Evolutionary conservation across 345 rosid species (phyloP), one percentile per base, ranked within the genome.

Genomic region (Reutealis trisperma): DNA sequence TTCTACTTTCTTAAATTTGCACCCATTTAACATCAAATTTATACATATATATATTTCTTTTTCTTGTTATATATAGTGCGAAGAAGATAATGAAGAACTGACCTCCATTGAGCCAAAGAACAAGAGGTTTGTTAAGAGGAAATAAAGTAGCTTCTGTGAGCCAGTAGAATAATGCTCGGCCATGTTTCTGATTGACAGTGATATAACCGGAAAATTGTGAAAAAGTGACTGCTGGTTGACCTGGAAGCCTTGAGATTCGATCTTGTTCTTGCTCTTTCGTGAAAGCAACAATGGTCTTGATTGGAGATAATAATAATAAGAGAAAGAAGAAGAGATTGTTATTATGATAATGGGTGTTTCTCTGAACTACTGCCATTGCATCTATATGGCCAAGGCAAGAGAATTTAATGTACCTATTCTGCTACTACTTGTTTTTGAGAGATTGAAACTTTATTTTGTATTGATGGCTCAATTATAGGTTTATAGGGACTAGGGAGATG

Each of bases 61-160:
- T 37, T 37, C 41, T 4, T 5, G 41, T 37, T 37, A 37, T 37
- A 3, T 37, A 37, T 0, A 37, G 5, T 4, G 5, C 5, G 5
- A 37, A 3, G 41, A 37, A 37, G 37, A n/a, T 8, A 14, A 4
- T 4, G 2, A 4, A 12, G 34, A 10, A 75, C 70, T 85, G 75
- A 93, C 99, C 99, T 90, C 98, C 98, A 82, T 93, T 95, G 86
- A 95, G 98, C 99, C 98, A 95, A 57, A 95, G 96, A 83, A 93
- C 82, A 44, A 95, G 98, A 63, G 99, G 98, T 76, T 93, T 95
- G 44, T 81, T 78, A 67, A 76, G 73, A 4, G 97, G 93, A 73
- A 77, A 42, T 21, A 86, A 8, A 10, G 88, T 61, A 63, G 98
- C 89, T 78, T 95, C 97, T 10, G 91, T 95, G 11, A 95, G 58